These are phyloP conservation scores for Eutypella sp. DNA, from an alignment of 2,329 filamentous ascomycete species.

Conservation along the genomic window DNA sequence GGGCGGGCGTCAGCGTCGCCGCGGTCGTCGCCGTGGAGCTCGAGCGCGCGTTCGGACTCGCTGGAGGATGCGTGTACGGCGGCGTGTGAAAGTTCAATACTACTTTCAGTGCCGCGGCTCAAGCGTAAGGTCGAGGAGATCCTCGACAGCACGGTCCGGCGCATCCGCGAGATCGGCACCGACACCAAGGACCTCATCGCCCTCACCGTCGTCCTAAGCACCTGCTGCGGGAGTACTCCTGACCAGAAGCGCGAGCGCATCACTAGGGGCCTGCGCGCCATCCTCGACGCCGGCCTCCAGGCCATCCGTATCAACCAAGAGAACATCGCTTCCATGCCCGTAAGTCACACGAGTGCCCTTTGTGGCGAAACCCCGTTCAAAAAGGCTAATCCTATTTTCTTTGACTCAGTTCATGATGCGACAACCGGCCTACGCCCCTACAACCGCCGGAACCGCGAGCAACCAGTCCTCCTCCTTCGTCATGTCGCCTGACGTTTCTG, in stretches of 20 bases:
- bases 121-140: slow-evolving; percentile 37
- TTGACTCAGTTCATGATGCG: slow-evolving; percentile 17
- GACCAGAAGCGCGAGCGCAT: slow-evolving; percentile 40
- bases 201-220: slow-evolving; percentile 43
- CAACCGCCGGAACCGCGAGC: slow-evolving; percentile 12
- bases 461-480: slow-evolving; percentile 19
- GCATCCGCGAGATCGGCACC: slow-evolving; percentile 40
- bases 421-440: slow-evolving; percentile 10
- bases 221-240: slow-evolving; percentile 33
- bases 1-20: slow-evolving; percentile 8
- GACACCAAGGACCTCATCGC: slow-evolving; percentile 47
- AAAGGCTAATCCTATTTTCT: not conserved
- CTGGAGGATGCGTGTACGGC: slow-evolving; percentile 19
- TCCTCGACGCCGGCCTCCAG: slow-evolving; percentile 41
- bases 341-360: slow-evolving; percentile 14
- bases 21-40: slow-evolving; percentile 9
- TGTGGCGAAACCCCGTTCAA: too few species aligned
- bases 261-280: slow-evolving; percentile 33
- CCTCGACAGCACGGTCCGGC: slow-evolving; percentile 38
- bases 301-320: slow-evolving; percentile 40
- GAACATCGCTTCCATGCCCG: slow-evolving; percentile 25
- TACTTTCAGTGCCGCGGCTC: slow-evolving; percentile 22
- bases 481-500: slow-evolving; percentile 18
- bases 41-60: slow-evolving; percentile 13
- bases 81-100: slow-evolving; percentile 23